Conservation (phyloP, 306 rosid genomes). For the Pueraria montana region DNA sequence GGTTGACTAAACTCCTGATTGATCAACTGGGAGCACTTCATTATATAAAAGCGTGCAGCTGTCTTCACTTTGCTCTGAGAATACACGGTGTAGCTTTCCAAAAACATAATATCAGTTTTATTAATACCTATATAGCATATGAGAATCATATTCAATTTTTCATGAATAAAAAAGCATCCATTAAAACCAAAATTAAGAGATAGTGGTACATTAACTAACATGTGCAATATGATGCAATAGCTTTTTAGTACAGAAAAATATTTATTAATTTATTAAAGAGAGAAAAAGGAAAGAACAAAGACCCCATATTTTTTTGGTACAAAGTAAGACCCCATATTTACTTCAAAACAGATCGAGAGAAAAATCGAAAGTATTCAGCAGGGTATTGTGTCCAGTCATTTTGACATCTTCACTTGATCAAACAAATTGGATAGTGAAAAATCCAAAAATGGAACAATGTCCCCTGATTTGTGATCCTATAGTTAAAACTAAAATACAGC, state of each 20-base stretch:
- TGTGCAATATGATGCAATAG: conserved; percentile 31
- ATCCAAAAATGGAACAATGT: not conserved
- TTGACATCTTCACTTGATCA: conserved; percentile 15
- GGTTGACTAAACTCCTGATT: conserved; percentile 52
- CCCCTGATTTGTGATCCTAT: conserved; percentile 16
- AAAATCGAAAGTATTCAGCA: not conserved
- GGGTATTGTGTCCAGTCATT: not conserved
- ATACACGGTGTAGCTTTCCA: conserved; percentile 70
- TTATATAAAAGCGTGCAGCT: conserved; percentile 68
- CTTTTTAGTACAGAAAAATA: conserved; percentile 9
- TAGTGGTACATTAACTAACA: conserved; percentile 35
- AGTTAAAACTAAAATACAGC: conserved; percentile 19
- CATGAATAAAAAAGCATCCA: conserved; percentile 26
- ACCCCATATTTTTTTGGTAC: not conserved
- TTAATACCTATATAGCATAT: conserved; percentile 59
- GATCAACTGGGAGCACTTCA: conserved; percentile 60
- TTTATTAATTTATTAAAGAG: not conserved
- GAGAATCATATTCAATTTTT: conserved; percentile 41
- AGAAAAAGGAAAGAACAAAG: conserved; percentile 1
- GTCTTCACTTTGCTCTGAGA: conserved; percentile 75
- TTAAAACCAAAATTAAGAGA: conserved; percentile 30
- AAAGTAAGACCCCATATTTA: not conserved
- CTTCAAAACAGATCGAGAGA: conserved; percentile 30
- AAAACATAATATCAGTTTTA: conserved; percentile 59
- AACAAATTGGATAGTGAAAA: conserved; percentile 14